phyloP scores from a whole-genome alignment of 768 basidiomycete species.

The Nidula microcarpa region DNA sequence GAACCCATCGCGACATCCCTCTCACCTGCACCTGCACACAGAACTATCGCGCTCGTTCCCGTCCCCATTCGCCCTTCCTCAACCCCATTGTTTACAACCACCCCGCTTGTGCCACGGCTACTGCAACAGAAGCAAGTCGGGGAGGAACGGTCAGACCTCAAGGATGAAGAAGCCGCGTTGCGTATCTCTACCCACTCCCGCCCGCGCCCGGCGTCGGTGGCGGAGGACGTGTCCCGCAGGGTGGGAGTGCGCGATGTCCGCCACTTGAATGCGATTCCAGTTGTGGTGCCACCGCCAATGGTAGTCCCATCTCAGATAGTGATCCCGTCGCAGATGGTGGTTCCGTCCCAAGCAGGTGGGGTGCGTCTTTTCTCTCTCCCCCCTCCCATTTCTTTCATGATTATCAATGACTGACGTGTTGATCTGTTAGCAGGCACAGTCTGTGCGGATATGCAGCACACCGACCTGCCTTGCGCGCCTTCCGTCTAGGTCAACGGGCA shows the following conservation, averaged over 20 bases:
- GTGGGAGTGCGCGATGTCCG: too few species aligned
- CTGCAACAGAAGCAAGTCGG: too few species aligned
- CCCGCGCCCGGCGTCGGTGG: too few species aligned
- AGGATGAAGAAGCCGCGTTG: background rate
- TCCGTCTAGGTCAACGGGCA: conserved; percentile 1
- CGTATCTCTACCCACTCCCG: background rate
- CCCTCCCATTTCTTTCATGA: background rate
- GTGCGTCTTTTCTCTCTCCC: background rate
- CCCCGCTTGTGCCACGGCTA: background rate
- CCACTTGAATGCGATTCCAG: background rate
- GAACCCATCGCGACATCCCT: background rate
- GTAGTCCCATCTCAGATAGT: background rate
- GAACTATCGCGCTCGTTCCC: background rate
- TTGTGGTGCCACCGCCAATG: background rate
- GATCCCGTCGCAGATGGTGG: background rate
- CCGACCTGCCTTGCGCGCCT: conserved; percentile 5
- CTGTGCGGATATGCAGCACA: conserved; percentile 7
- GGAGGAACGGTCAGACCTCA: background rate
- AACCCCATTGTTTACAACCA: background rate
- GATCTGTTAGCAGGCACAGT: background rate
- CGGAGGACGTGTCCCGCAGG: too few species aligned
- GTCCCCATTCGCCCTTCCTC: background rate
- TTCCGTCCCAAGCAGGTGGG: background rate
- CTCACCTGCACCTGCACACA: background rate
- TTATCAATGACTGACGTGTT: background rate